Evolutionary conservation across 345 rosid species (phyloP).

Genomic region (Melaleuca alternifolia): DNA sequence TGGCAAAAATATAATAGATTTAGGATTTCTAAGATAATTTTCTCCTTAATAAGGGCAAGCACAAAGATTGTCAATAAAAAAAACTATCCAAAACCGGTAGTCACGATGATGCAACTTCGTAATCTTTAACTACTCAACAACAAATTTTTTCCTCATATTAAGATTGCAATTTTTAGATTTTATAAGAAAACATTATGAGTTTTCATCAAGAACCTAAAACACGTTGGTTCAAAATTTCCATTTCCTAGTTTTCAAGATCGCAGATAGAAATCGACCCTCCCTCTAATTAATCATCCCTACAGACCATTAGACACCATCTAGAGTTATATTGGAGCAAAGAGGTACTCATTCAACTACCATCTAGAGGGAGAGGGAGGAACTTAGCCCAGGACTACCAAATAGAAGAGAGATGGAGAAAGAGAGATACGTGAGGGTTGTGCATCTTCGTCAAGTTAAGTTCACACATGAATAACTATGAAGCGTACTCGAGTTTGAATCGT

Average conservation of each 20-base stretch:
- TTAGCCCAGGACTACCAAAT: no score
- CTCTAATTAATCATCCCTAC: neutral
- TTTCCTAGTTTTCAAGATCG: neutral
- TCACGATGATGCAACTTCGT: neutral
- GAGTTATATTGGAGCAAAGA: neutral
- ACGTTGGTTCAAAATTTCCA: neutral
- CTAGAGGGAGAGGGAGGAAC: neutral
- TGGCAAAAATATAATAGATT: no score
- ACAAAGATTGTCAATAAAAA: neutral
- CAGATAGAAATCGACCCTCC: fast-evolving
- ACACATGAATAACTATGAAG: neutral
- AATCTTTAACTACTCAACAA: neutral
- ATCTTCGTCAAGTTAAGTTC: neutral
- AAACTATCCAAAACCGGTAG: fast-evolving
- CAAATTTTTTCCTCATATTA: neutral
- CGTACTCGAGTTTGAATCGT: neutral
- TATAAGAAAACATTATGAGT: neutral
- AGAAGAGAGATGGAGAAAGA: neutral
- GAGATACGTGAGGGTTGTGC: neutral
- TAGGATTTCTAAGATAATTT: no score
- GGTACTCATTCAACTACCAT: neutral
- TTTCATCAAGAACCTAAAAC: neutral
- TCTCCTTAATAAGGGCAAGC: fast-evolving
- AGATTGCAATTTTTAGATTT: neutral
- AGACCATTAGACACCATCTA: neutral